phyloP scores from a whole-genome alignment of 495 filamentous ascomycete genomes.

The Lophiotrema nucula region DNA sequence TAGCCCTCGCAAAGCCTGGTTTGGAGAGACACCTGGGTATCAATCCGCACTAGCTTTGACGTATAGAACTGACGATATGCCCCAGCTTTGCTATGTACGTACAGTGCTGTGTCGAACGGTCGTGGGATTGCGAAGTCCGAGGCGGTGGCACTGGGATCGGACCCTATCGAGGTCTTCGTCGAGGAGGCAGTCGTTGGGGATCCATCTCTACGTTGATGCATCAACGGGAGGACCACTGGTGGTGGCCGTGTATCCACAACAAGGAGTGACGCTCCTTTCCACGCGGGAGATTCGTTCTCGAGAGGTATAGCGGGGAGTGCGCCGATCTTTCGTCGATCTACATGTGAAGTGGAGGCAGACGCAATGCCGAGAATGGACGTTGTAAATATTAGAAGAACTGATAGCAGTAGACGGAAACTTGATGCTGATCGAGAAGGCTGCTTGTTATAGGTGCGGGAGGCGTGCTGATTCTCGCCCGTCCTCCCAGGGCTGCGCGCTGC shows the following conservation, averaged over 20 bases:
- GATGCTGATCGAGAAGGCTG: not conserved
- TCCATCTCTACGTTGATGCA: conserved; percentile 21
- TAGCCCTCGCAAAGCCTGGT: too few species aligned
- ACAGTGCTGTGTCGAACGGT: conserved; percentile 30
- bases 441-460: not conserved
- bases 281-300: conserved; percentile 1
- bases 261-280: conserved; percentile 26
- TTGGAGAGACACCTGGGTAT: too few species aligned
- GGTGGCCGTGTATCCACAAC: conserved; percentile 15
- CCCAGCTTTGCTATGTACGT: too few species aligned
- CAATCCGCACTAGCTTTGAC: too few species aligned
- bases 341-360: conserved; percentile 20
- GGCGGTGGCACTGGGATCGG: conserved; percentile 11
- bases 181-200: conserved; percentile 15
- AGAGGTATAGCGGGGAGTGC: conserved; percentile 1
- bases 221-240: conserved; percentile 13
- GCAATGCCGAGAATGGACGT: conserved; percentile 15
- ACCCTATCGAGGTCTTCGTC: conserved; percentile 14
- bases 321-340: conserved; percentile 26
- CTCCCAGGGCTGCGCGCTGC: not conserved
- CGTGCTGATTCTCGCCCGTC: not conserved
- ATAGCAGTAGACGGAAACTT: conserved; percentile 6
- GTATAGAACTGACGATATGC: too few species aligned
- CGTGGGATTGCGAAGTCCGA: conserved; percentile 21
- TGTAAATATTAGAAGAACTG: conserved; percentile 14